Base-by-base conservation (phyloP, 2,329 filamentous ascomycete genomes). In the Colletotrichum filicis region DNA sequence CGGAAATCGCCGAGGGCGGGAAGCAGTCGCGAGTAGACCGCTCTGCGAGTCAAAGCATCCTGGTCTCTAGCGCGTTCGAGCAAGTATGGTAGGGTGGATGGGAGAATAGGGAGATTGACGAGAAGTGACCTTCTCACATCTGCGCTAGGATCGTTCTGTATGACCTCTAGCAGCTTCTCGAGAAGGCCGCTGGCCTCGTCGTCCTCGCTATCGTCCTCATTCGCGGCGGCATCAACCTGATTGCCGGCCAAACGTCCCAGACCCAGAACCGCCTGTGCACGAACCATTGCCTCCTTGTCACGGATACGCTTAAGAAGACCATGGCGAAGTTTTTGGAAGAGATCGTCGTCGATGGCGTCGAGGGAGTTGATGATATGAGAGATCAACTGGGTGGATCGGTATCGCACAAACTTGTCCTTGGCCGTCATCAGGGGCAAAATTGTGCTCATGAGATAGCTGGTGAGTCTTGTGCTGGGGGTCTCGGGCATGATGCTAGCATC, bases 381-480 rank as follows among this genome's bases (percentile, higher is more conserved):
- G 66, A 97, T 91, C 65, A 98, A 90, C 80, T 99, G 97, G 0
- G 96, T 97, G 5, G 95, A 91, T 71, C 97, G 90, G 83, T 95
- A 99, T 71, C 97, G 91, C 59, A 98, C 93, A 72, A 93, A 93
- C 83, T 98, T 98, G 83, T 99, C 97, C 83, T 98, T 98, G 56
- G 94, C 91, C 11, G 89, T 89, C 73, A 98, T 87, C n/a, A 98
- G 85, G 5, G 93, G 93, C 3, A 97, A 86, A 24, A 97, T 84
- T 7, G 91, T 88, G 66, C 91, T 90, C 78, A 98, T 90, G 46
- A 98, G 88, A 35, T 91, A 88, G 2, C 91, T 91, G 1, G 92
- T 94, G 28, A 98, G 89, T 62, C 95, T 91, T 28, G 92, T 94
- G 75, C 91, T 97, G 0, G 96, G 95, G 0, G 95, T 98, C 79